Conservation (phyloP, 495 filamentous ascomycete genomes). For the Podospora conica region DNA sequence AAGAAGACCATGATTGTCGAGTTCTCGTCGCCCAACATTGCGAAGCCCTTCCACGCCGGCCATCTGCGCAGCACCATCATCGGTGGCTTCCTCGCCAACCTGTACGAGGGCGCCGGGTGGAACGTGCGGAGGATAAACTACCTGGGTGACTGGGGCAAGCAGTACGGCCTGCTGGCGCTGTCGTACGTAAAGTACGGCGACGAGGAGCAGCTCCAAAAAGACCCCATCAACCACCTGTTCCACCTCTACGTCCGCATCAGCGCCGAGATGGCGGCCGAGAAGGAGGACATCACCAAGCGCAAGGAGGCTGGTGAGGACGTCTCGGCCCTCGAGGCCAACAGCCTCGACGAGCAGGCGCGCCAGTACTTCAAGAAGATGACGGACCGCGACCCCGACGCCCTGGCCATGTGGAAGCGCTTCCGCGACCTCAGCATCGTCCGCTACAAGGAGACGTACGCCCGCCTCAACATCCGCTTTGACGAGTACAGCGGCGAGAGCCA, state of each 20-base stretch:
- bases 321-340: conserved; percentile 41
- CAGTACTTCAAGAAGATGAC: conserved; percentile 92
- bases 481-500: conserved; percentile 95
- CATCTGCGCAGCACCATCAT: conserved; percentile 64
- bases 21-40: conserved; percentile 58
- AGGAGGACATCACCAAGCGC: conserved; percentile 43
- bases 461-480: conserved; percentile 80
- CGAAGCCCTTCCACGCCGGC: conserved; percentile 63
- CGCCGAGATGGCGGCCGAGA: conserved; percentile 49
- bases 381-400: conserved; percentile 65
- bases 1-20: conserved; percentile 60
- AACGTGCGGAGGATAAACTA: conserved; percentile 60
- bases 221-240: conserved; percentile 60
- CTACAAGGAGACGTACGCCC: conserved; percentile 54
- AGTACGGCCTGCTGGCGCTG: conserved; percentile 56
- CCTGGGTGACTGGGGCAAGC: conserved; percentile 64
- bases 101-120: conserved; percentile 55
- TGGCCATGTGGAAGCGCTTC: conserved; percentile 81
- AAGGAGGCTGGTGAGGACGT: conserved; percentile 48
- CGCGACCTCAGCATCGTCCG: conserved; percentile 81
- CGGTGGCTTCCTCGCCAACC: conserved; percentile 56
- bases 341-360: conserved; percentile 56
- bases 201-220: conserved; percentile 48
- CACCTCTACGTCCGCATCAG: conserved; percentile 60
- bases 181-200: conserved; percentile 55